Evolutionary conservation across 2,329 filamentous ascomycete species (phyloP), one percentile per base, ranked within the genome.

Genomic region (Verticillium nubilum): DNA sequence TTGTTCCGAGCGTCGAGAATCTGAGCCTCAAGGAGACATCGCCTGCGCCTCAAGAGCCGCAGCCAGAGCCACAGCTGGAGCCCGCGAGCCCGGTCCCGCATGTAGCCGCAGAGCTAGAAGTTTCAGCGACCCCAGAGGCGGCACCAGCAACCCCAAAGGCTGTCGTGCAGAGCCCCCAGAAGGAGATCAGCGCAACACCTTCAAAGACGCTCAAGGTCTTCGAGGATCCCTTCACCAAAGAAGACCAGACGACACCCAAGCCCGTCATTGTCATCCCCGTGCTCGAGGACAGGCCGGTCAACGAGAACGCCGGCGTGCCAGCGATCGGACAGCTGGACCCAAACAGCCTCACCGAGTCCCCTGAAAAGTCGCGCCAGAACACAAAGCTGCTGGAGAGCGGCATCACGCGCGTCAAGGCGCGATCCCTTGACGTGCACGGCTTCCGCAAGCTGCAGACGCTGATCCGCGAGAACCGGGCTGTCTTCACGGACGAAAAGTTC

Each of bases 361-460:
- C 80, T 0, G 85, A 87, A 10, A 86, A 84, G 66, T 67, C 74
- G 4, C 81, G 80, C 54, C 84, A 87, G 64, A 85, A 80, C 66
- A 74, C 76, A 7, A 84, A 87, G 52, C 77, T 93, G 26, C 80
- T 94, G 5, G 84, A 88, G 31, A 92, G 89, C 66, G 90, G 88
- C 56, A 90, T 93, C 65, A 78, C 86, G 57, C 89, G 90, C 63
- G 87, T 93, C 65, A 86, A 86, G 65, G 80, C 84, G 29, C 85
- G 86, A 66, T 85, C 85, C 1, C 82, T 94, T n/a, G 90, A 93
- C 68, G 89, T 90, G 3, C 89, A 92, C 68, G 90, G 90, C 59
- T 92, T 93, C 79, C 85, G 90, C 58, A 90, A 90, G 67, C 78
- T 93, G 55, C 90, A 93, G 71, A 87, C 87, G 42, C 81, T 92